Evolutionary conservation across 495 filamentous ascomycete species (phyloP), one percentile per base, ranked within the genome.

Genomic region (Pseudomonodictys pantanalensis): DNA sequence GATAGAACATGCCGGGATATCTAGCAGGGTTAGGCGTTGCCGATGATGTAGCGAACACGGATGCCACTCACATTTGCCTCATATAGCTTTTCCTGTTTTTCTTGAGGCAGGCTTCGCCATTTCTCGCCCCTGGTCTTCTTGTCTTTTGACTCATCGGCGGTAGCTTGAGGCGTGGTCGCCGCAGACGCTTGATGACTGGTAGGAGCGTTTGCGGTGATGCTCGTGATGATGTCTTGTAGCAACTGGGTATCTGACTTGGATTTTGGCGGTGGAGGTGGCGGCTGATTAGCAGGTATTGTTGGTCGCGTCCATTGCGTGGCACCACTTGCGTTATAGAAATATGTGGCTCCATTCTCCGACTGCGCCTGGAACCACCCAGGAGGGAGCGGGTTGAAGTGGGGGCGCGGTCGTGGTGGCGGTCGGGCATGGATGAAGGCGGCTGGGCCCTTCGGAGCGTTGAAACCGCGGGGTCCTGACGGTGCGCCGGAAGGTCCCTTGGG

Each of bases 41-140:
- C 7, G 1, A n/a, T 43, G 17, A 4, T 17, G 20, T 32, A 5
- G 25, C 3, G 20, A 9, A 50, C 18, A 11, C 2, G 18, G 4
- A 29, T 6, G 29, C 7, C 26, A 71, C 86, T 68, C 77, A 93
- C 90, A 17, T 91, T 92, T 68, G 90, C 91, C 70, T 95, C 91
- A 63, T 96, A 97, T 2, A 95, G 77, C 74, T 90, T 95, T 81
- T 89, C 92, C 71, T 91, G 86, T 72, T 96, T 96, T 52, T 96
- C 90, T 60, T 89, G 76, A 17, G 85, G 78, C 53, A 86, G 81
- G 66, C 80, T 85, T 62, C 83, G 81, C 92, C 92, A 97, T 71
- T 89, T 92, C 54, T 93, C 89, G 71, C 87, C 91, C 54, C 90
- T 88, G 32, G 83, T 82, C 68, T 85, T 88, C 49, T 81, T 81